Base-by-base conservation (phyloP, 768 basidiomycete genomes). In the Hemileccinum rubropunctum region DNA sequence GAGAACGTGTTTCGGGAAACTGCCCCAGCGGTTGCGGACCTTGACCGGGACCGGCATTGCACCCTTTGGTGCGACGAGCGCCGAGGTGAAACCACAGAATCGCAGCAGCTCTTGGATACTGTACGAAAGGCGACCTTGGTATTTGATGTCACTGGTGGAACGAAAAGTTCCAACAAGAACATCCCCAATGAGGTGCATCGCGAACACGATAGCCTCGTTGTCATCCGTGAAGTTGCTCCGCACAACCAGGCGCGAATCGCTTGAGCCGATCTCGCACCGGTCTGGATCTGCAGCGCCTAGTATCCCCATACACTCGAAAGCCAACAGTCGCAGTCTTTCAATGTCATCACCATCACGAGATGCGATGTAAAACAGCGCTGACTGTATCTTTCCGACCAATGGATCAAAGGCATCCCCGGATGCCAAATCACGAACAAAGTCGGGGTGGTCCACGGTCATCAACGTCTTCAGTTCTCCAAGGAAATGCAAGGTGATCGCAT, bases 281-380 rank as follows among this genome's bases (percentile, higher is more conserved):
- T 98, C 95, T 1, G 95, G 95, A 67, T 99, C 97, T 15, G 95
- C 78, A 2, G 97, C 97, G 6, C 97, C 97, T 12, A 98, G 71
- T 18, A 91, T 80, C 2, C 95, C 93, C 48, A 98, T 82, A 63
- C 91, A 97, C 62, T 97, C 91, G 61, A 86, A 94, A 1, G 92
- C 87, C 17, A 89, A 67, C 37, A 81, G 71, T 15, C 84, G 83
- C 9, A 93, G 61, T 1, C 75, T 61, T 39, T 94, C 87, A 6
- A 77, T 76, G 6, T 79, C 82, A 42, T 95, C 91, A 1, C 84
- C 85, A 54, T 95, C 93, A 9, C 91, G 80, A 46, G 82, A 82
- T 0, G 88, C 86, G 0, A 85, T 82, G 14, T 75, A 65, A 46
- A 95, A 77, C 3, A 98, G 69, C 3, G 78, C 75, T 2, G 79